These are phyloP conservation scores for Scorias spongiosa DNA, from an alignment of 2,329 filamentous ascomycete species.

Conservation along the genomic window DNA sequence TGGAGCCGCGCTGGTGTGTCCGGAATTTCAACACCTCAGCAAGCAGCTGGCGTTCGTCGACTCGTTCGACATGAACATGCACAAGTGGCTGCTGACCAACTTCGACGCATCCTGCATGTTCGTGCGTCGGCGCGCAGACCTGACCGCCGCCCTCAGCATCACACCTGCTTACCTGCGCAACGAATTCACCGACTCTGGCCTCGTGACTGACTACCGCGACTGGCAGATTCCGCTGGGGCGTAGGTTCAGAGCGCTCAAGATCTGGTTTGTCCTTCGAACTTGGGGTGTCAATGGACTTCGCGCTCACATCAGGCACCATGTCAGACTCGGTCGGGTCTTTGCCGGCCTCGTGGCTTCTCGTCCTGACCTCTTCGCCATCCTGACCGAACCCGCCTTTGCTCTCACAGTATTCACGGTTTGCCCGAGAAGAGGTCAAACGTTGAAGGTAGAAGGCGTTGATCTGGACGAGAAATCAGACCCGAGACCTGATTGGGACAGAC, in stretches of 20 bases:
- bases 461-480: slow-evolving; percentile 6
- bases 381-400: slow-evolving; percentile 61
- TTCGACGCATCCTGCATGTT: slow-evolving; percentile 77
- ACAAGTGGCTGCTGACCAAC: slow-evolving; percentile 93
- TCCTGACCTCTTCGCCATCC: slow-evolving; percentile 57
- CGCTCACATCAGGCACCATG: slow-evolving; percentile 53
- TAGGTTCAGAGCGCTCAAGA: slow-evolving; percentile 75
- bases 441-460: slow-evolving; percentile 19
- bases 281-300: slow-evolving; percentile 68
- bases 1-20: slow-evolving; percentile 66
- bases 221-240: slow-evolving; percentile 92
- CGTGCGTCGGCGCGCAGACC: slow-evolving; percentile 56
- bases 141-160: slow-evolving; percentile 67
- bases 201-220: slow-evolving; percentile 89
- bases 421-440: slow-evolving; percentile 19
- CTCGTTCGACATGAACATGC: slow-evolving; percentile 89
- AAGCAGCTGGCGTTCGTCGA: slow-evolving; percentile 53
- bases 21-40: slow-evolving; percentile 61
- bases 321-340: slow-evolving; percentile 57
- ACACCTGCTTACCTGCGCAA: slow-evolving; percentile 74
- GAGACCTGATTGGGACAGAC: slow-evolving; percentile 15
- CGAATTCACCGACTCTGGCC: slow-evolving; percentile 59
- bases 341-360: slow-evolving; percentile 42
- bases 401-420: slow-evolving; percentile 61
- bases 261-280: slow-evolving; percentile 83